Base-by-base conservation (phyloP, 345 rosid genomes). In the Litchi chinensis region DNA sequence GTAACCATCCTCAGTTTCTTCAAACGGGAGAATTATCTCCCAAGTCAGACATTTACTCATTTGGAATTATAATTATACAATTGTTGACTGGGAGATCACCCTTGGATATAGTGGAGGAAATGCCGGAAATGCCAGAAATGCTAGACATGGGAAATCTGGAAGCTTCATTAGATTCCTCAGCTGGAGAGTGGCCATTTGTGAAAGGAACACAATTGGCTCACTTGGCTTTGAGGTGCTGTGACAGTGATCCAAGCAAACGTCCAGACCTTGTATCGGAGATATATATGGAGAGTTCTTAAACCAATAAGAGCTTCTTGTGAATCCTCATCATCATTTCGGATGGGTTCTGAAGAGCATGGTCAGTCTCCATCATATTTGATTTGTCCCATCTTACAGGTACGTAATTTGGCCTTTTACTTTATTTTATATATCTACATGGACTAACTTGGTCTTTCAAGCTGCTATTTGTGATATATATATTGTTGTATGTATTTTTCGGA, bases 381-480 rank as follows among this genome's bases (percentile, higher is more conserved):
- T 24, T 88, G 89, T 65, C 89, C 91, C 50, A 86, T 88, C 77
- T 79, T 76, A 15, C 85, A 81, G 89, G 90, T 84, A 50, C 28
- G 0, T 26, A 70, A 60, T 54, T 10, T 37, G 10, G 32, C 56
- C 5, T 40, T 18, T 11, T 68, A 3, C 26, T 68, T 41, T 22
- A 6, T 59, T 24, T 59, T 19, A n/a, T 59, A n/a, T 19, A n/a
- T 59, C 12, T 21, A 6, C 24, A 59, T 32, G 37, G 37, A 28
- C 32, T 28, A 28, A 28, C n/a, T n/a, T n/a, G n/a, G n/a, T n/a
- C n/a, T n/a, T n/a, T n/a, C n/a, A 26, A 26, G 28, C 28, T 26
- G 28, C 28, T 26, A 26, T 26, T 26, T 26, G 28, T n/a, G n/a
- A n/a, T n/a, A n/a, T n/a, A n/a, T n/a, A n/a, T n/a, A n/a, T n/a